Conservation (phyloP, 768 basidiomycete species). For the Russula dissimulans region DNA sequence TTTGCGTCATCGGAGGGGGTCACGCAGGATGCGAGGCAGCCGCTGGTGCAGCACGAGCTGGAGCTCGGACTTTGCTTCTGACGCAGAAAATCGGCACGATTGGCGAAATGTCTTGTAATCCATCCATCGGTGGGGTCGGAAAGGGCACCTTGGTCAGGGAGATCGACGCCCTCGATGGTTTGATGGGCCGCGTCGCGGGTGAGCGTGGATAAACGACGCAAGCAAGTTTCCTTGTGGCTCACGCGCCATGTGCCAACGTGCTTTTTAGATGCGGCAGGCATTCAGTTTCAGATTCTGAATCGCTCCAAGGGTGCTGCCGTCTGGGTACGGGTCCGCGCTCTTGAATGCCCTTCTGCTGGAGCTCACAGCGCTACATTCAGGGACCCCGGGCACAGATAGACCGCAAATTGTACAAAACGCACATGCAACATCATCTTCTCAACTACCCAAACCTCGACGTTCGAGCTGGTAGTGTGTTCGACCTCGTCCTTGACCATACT, state of each 20-base stretch:
- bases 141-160: slow-evolving; percentile 90
- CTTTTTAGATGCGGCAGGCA: slow-evolving; percentile 68
- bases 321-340: slow-evolving; percentile 47
- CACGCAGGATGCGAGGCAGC: slow-evolving; percentile 94
- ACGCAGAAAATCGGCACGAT: slow-evolving; percentile 78
- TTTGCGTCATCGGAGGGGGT: slow-evolving; percentile 85
- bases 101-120: slow-evolving; percentile 84
- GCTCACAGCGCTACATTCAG: slow-evolving; percentile 30
- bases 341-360: no score
- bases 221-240: neutral
- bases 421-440: slow-evolving; percentile 66
- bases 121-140: slow-evolving; percentile 85
- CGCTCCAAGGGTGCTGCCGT: slow-evolving; percentile 81
- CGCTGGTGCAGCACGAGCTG: slow-evolving; percentile 72
- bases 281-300: slow-evolving; percentile 83
- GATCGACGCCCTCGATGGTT: slow-evolving; percentile 82
- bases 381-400: slow-evolving; percentile 88
- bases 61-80: slow-evolving; percentile 70
- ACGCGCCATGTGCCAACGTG: neutral
- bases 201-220: slow-evolving; percentile 18
- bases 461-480: slow-evolving; percentile 66
- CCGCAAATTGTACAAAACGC: slow-evolving; percentile 67
- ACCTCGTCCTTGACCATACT: slow-evolving; percentile 56
- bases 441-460: slow-evolving; percentile 63
- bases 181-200: slow-evolving; percentile 82